Evolutionary conservation across 2,329 filamentous ascomycete genomes (phyloP).

Genomic region (Nemania abortiva): DNA sequence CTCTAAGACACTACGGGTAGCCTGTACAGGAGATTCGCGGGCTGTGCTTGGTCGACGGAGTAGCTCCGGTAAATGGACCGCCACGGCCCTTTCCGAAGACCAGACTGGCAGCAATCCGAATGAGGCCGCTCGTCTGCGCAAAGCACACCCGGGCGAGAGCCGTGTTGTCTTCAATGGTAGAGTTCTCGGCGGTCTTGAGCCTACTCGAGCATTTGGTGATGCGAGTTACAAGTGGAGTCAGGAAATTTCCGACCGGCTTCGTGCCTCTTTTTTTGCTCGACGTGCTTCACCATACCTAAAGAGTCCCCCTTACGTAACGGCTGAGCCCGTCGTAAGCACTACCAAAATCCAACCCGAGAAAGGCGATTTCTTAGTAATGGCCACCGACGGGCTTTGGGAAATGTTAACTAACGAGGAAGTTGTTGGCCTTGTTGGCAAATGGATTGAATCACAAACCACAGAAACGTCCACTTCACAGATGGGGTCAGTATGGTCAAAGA

Average conservation of each 20-base stretch:
- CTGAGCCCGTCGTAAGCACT: constrained; percentile 93
- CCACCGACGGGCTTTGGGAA: constrained; percentile 97
- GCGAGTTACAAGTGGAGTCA: constrained; percentile 96
- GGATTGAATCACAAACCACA: constrained; percentile 83
- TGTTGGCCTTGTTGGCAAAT: constrained; percentile 94
- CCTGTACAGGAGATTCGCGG: constrained; percentile 95
- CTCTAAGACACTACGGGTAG: constrained; percentile 89
- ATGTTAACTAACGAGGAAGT: constrained; percentile 99
- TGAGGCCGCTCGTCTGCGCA: constrained; percentile 84
- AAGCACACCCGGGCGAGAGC: constrained; percentile 89
- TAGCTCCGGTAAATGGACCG: constrained; percentile 88
- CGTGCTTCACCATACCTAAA: constrained; percentile 81
- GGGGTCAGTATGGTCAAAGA: constrained; percentile 74
- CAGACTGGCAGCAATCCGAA: constrained; percentile 92
- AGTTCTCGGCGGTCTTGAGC: constrained; percentile 91
- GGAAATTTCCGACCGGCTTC: constrained; percentile 85
- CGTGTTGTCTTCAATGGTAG: constrained; percentile 89
- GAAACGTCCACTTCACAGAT: constrained; percentile 72
- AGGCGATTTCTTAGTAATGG: constrained; percentile 95
- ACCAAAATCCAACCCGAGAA: constrained; percentile 90
- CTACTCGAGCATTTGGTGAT: constrained; percentile 94
- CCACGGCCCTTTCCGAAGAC: constrained; percentile 88
- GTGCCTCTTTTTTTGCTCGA: constrained; percentile 87
- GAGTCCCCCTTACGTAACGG: constrained; percentile 96
- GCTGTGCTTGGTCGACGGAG: constrained; percentile 88